Percentiles rank a stretch among this genome's conserved stretches.
phyloP scores from a whole-genome alignment of 805 yeast species.

The Starmerella apis region DNA sequence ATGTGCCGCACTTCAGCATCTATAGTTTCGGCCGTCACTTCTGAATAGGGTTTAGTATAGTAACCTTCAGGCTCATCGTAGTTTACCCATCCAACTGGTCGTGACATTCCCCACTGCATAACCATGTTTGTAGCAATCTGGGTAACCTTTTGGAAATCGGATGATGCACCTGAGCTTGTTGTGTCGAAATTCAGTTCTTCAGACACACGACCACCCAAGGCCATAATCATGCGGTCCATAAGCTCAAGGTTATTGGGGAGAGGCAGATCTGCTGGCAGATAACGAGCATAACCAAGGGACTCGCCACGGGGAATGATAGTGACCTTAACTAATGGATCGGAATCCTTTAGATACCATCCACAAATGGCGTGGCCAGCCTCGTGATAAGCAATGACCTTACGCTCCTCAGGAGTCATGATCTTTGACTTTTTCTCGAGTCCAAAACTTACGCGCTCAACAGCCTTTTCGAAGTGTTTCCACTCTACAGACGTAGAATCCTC shows the following conservation, averaged over 20 bases:
- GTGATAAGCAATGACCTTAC: conserved; percentile 86
- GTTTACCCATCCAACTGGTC: conserved; percentile 73
- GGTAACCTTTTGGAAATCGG: conserved; percentile 93
- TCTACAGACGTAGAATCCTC: conserved; percentile 58
- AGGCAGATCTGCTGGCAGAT: conserved; percentile 85
- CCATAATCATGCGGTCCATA: conserved; percentile 87
- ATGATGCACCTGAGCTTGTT: conserved; percentile 94
- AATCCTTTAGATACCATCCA: conserved; percentile 87
- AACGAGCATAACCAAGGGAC: conserved; percentile 95
- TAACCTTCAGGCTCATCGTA: conserved; percentile 62
- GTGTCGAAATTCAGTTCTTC: conserved; percentile 86
- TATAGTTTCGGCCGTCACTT: conserved; percentile 67
- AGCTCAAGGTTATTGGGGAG: conserved; percentile 67
- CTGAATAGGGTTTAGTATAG: conserved; percentile 79
- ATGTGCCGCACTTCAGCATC: conserved; percentile 76
- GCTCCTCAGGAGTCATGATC: conserved; percentile 74
- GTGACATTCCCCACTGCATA: conserved; percentile 78
- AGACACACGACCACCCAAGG: conserved; percentile 92
- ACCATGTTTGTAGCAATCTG: conserved; percentile 92
- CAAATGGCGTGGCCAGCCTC: conserved; percentile 99
- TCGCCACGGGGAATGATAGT: conserved; percentile 95
- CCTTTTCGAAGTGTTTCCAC: conserved; percentile 78
- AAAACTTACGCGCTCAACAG: conserved; percentile 94
- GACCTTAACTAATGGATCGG: conserved; percentile 90
- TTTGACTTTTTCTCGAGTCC: conserved; percentile 88